Conservation (phyloP, 441 rosid genomes). For the Syzygium syzygioides region DNA sequence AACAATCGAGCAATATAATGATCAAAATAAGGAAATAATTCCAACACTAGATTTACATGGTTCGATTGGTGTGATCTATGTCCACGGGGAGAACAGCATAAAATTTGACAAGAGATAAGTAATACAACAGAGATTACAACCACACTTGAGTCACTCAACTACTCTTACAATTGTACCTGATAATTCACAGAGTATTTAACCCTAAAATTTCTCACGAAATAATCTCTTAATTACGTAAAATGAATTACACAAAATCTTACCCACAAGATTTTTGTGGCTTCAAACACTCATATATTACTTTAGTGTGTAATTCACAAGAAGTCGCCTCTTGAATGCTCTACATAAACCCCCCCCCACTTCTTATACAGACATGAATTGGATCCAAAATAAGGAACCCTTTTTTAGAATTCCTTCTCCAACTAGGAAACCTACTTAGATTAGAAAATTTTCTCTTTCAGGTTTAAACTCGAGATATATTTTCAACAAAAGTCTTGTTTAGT, state of each 20-base stretch:
- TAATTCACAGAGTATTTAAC: background rate
- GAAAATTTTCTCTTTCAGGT: background rate
- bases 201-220: background rate
- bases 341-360: background rate
- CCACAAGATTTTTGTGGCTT: background rate
- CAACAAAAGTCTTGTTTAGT: background rate
- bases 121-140: background rate
- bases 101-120: background rate
- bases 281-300: background rate
- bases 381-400: background rate
- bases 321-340: background rate
- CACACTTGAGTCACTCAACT: background rate
- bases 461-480: background rate
- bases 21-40: background rate
- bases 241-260: background rate
- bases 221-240: background rate
- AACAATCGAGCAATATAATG: background rate
- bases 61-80: background rate
- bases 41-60: fast-evolving
- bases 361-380: background rate
- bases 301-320: background rate
- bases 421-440: background rate
- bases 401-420: background rate
- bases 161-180: background rate
- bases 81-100: background rate